Conservation (phyloP, 441 rosid genomes). For the Erodium texanum region DNA sequence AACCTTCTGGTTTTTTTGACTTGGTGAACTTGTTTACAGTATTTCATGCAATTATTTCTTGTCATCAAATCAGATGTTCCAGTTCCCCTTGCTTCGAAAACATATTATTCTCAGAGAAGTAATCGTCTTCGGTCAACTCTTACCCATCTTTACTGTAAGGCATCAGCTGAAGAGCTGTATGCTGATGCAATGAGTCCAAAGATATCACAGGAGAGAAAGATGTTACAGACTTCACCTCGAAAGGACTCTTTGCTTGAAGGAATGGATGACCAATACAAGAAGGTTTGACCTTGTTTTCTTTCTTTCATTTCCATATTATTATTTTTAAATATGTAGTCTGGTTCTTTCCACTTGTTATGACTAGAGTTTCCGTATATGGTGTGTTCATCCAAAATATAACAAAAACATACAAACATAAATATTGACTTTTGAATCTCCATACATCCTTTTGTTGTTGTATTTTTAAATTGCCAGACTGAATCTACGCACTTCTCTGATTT, state of each 20-base stretch:
- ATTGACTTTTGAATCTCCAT: not conserved
- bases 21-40: slow-evolving; percentile 11
- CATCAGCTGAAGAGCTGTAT: slow-evolving; percentile 23
- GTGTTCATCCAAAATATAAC: not conserved
- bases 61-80: slow-evolving; percentile 33
- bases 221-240: slow-evolving; percentile 21
- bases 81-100: slow-evolving; percentile 50
- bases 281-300: slow-evolving; percentile 25
- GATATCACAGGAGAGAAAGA: slow-evolving; percentile 19
- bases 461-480: not conserved
- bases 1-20: slow-evolving; percentile 9
- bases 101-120: slow-evolving; percentile 55
- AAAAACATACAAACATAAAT: not conserved
- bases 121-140: slow-evolving; percentile 39
- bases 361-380: not conserved
- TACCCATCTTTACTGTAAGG: slow-evolving; percentile 24
- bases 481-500: not conserved
- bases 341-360: not conserved
- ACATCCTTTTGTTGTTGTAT: not conserved
- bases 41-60: slow-evolving; percentile 6
- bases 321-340: not conserved
- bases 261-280: slow-evolving; percentile 19
- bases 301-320: slow-evolving; percentile 4
- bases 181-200: slow-evolving; percentile 22
- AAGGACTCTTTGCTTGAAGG: slow-evolving; percentile 23